phyloP scores from a whole-genome alignment of 1,284 basidiomycete species.

The Boletus semigastroideus region DNA sequence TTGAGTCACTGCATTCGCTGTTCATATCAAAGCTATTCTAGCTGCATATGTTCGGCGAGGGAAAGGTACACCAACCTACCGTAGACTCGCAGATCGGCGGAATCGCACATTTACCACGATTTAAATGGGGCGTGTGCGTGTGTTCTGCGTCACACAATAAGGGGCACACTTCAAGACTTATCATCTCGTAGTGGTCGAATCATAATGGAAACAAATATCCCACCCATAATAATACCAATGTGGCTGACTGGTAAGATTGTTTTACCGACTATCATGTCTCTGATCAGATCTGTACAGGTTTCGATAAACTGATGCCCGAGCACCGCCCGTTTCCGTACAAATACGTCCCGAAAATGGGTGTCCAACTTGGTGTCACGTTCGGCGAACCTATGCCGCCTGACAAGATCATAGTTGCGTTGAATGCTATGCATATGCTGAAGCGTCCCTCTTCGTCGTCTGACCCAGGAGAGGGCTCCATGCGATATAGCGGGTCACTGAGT shows the following conservation, averaged over 20 bases:
- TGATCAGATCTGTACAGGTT: constrained; percentile 48
- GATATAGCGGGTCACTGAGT: neutral
- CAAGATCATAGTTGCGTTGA: constrained; percentile 38
- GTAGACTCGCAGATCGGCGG: constrained; percentile 46
- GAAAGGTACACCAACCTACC: constrained; percentile 81
- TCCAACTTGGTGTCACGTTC: constrained; percentile 68
- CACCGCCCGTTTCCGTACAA: constrained; percentile 70
- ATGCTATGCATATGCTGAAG: constrained; percentile 1
- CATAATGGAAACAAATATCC: constrained; percentile 71
- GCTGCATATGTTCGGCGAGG: constrained; percentile 95
- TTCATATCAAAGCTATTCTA: constrained; percentile 33
- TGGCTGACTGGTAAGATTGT: constrained; percentile 74
- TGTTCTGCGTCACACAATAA: constrained; percentile 27
- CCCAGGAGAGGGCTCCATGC: neutral
- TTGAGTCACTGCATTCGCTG: neutral
- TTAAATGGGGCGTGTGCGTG: constrained; percentile 98
- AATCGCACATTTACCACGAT: constrained; percentile 62
- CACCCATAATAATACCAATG: constrained; percentile 90
- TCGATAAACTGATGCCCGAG: constrained; percentile 90
- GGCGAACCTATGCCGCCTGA: constrained; percentile 60
- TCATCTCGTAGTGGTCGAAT: constrained; percentile 65
- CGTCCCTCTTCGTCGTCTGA: neutral
- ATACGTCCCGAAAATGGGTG: constrained; percentile 63
- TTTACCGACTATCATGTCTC: neutral
- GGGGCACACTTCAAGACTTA: neutral